These are phyloP conservation scores for Penicillium manginii DNA, from an alignment of 495 filamentous ascomycete species.

Conservation along the genomic window DNA sequence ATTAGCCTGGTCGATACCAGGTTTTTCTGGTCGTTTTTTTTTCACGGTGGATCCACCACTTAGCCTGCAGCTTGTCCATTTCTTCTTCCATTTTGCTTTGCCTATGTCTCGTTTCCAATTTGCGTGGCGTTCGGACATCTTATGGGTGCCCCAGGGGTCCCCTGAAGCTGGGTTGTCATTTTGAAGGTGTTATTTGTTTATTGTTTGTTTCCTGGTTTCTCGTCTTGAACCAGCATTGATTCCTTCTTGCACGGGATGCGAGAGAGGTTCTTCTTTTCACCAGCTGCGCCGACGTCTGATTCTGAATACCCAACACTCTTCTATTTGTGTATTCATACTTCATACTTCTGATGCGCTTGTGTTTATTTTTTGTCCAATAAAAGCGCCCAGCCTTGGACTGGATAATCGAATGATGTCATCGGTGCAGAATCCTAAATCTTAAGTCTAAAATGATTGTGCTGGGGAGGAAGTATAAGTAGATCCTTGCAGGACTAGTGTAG, in stretches of 20 bases:
- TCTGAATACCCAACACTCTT: conserved; percentile 5
- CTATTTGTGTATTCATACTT: conserved; percentile 8
- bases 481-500: too few relatives aligned
- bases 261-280: background rate
- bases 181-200: background rate
- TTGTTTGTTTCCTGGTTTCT: background rate
- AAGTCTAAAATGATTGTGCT: background rate
- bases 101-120: background rate
- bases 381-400: background rate
- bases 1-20: background rate
- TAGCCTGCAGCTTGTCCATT: background rate
- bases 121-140: background rate
- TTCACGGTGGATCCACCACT: background rate
- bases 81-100: background rate
- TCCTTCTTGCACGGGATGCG: background rate
- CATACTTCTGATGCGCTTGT: conserved; percentile 7
- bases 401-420: conserved; percentile 18
- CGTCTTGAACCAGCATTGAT: background rate
- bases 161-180: background rate
- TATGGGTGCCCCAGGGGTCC: background rate
- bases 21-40: background rate
- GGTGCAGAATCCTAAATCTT: background rate
- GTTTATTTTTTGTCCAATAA: conserved; percentile 10
- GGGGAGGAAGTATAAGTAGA: background rate
- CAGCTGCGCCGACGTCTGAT: background rate